phyloP scores from a whole-genome alignment of 1,284 basidiomycete species.

The Moesziomyces aphidis region DNA sequence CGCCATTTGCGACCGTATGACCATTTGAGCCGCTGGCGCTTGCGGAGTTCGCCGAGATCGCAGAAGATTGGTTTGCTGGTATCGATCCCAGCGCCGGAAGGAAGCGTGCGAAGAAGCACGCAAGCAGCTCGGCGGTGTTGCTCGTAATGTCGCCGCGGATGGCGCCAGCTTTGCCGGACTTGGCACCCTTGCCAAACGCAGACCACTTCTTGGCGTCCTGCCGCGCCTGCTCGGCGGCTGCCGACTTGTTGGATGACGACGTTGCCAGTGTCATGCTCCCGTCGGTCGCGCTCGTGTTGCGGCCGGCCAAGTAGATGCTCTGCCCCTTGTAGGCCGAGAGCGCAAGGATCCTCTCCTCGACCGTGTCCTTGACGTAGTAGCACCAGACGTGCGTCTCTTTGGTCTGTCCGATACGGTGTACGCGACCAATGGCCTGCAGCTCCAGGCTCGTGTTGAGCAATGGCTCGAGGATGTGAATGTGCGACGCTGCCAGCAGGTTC shows the following conservation, averaged over 20 bases:
- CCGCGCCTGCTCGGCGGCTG: constrained; percentile 23
- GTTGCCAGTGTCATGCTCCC: neutral
- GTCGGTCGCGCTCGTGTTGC: constrained; percentile 25
- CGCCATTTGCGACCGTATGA: neutral
- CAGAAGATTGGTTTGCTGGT: neutral
- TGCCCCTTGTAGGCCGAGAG: constrained; percentile 49
- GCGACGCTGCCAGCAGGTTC: constrained; percentile 57
- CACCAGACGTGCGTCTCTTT: constrained; percentile 55
- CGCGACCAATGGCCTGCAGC: constrained; percentile 62
- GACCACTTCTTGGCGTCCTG: constrained; percentile 36
- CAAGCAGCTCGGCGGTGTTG: constrained; percentile 48
- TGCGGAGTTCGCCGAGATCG: neutral
- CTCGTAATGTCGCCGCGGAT: constrained; percentile 51
- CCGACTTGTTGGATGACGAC: constrained; percentile 8
- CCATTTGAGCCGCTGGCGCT: neutral
- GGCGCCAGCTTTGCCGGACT: constrained; percentile 10
- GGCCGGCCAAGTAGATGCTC: constrained; percentile 50
- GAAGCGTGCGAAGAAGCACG: constrained; percentile 50
- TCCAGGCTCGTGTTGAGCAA: constrained; percentile 60
- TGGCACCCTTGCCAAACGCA: constrained; percentile 23
- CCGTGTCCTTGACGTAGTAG: constrained; percentile 61
- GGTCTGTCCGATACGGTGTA: constrained; percentile 64
- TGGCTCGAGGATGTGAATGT: constrained; percentile 63
- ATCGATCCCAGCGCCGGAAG: constrained; percentile 14
- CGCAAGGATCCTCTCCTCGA: constrained; percentile 59